Conservation (phyloP, 306 rosid genomes). For the Cucurbita maxima region DNA sequence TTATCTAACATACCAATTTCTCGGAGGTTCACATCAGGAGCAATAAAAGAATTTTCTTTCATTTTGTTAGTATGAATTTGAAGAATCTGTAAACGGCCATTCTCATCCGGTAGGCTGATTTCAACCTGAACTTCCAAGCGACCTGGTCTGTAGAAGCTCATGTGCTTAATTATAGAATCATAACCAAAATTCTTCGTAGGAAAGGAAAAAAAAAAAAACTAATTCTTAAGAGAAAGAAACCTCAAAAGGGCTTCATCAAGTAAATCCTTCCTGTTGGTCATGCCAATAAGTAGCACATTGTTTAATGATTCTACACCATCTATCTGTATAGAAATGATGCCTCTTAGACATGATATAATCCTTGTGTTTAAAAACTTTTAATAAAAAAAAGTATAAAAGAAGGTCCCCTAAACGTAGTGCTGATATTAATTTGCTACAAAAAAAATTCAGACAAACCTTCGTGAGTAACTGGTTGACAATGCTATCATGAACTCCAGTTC, state of each 20-base stretch:
- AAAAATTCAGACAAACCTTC: slow-evolving; percentile 41
- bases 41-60: slow-evolving; percentile 95
- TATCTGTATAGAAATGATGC: slow-evolving; percentile 44
- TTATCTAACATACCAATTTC: slow-evolving; percentile 64
- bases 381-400: neutral
- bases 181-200: neutral
- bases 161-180: neutral
- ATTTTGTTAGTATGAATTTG: slow-evolving; percentile 93
- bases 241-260: slow-evolving; percentile 97
- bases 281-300: slow-evolving; percentile 97
- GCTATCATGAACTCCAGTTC: slow-evolving; percentile 98
- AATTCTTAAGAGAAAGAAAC: slow-evolving; percentile 17
- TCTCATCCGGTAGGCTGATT: slow-evolving; percentile 96
- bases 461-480: slow-evolving; percentile 98
- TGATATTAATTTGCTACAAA: neutral
- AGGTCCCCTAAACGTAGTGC: neutral
- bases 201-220: neutral
- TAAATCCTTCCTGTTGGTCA: slow-evolving; percentile 98
- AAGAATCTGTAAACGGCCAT: slow-evolving; percentile 92
- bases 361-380: neutral
- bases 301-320: slow-evolving; percentile 98
- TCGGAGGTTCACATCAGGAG: slow-evolving; percentile 82
- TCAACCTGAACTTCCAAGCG: slow-evolving; percentile 97
- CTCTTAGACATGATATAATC: slow-evolving; percentile 12
- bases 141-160: slow-evolving; percentile 54